Evolutionary conservation across 2,329 filamentous ascomycete genomes (phyloP), one percentile per base, ranked within the genome.

Genomic region (Claviceps sp.): DNA sequence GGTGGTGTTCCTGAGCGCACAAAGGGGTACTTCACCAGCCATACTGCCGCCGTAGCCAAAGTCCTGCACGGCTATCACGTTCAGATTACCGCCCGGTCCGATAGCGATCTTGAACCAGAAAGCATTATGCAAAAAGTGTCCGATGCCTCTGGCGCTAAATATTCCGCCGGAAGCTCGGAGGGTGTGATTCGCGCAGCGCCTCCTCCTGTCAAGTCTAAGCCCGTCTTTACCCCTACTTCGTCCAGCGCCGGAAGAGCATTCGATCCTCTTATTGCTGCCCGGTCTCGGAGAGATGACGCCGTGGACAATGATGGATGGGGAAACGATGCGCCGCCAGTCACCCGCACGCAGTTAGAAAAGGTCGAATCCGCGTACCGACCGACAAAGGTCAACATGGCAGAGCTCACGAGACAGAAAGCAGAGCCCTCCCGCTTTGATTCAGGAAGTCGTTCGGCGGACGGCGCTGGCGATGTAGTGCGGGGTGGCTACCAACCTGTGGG

Each of bases 21-120:
- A 55, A 98, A 97, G 71, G 93, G 93, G 58, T 97, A 97, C 71
- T 98, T 98, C 66, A 95, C 88, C 58, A 96, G 89, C 71, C 91
- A 98, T 70, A 74, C 93, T 47, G 83, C 86, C 54, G 85, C 88
- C 47, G 89, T 97, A 39, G 83, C 89, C 55, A 96, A 95, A 70
- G 77, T 96, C 59, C 79, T 98, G 43, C 90, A 96, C 71, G 89
- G 93, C 58, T 98, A 97, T 68, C 93, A 98, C 67, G 89, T 98
- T 53, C 91, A 98, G 72, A 86, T 98, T 61, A 97, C 90, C 50
- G 93, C 93, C 54, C 87, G 93, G 55, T 94, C 90, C 56, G 88
- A 95, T 56, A 79, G 80, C 62, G 90, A 97, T 64, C 79, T 98
- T 55, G 88, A 85, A 29, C 86, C 90, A 39, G 88, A 95, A 62